phyloP scores from a whole-genome alignment of 2,329 filamentous ascomycete genomes.

The Xylaria polymorpha region DNA sequence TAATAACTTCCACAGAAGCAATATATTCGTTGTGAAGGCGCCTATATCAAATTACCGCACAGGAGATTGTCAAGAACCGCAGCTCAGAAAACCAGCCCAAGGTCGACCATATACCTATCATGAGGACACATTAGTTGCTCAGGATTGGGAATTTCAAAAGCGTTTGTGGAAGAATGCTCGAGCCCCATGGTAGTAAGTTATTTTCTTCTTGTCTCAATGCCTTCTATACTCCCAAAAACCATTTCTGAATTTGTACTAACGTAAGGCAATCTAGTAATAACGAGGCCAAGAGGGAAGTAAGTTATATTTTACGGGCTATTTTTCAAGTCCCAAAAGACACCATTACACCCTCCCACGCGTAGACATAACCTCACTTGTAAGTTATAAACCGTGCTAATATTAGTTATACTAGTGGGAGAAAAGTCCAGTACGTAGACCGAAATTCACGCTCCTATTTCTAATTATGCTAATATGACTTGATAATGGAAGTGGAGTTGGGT shows the following conservation, averaged over 20 bases:
- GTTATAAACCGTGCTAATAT: neutral
- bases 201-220: neutral
- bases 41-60: neutral
- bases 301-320: neutral
- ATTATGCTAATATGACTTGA: neutral
- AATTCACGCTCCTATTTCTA: neutral
- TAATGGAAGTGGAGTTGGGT: neutral
- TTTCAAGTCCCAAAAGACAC: neutral
- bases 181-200: slow-evolving; percentile 4
- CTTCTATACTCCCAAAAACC: neutral
- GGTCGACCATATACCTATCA: neutral
- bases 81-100: rapidly evolving
- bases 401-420: neutral
- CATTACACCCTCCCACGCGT: neutral
- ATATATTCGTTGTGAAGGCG: neutral
- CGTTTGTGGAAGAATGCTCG: neutral
- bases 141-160: neutral
- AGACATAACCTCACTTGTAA: neutral
- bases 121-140: neutral
- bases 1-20: neutral
- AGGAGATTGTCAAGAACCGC: neutral
- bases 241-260: neutral
- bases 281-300: neutral
- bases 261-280: neutral
- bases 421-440: neutral